Evolutionary conservation across 768 basidiomycete species (phyloP).

Genomic region (Rhizopogon rudus): DNA sequence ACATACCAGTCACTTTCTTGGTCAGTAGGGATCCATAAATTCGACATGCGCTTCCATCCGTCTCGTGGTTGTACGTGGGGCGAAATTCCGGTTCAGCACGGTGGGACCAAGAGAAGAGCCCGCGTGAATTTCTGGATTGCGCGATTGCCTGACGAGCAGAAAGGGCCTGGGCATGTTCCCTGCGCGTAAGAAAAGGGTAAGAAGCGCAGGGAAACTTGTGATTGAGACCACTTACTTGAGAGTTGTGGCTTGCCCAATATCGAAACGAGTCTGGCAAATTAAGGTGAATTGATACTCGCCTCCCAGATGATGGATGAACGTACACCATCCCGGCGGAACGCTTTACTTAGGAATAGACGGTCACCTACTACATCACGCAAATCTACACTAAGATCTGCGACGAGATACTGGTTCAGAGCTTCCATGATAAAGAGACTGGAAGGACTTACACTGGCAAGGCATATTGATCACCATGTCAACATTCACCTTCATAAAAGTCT

Average conservation of each 20-base stretch:
- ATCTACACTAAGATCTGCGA: slow-evolving; percentile 78
- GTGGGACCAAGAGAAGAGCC: slow-evolving; percentile 58
- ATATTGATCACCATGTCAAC: slow-evolving; percentile 91
- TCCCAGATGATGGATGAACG: slow-evolving; percentile 15
- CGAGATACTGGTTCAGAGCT: neutral
- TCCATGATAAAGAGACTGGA: neutral
- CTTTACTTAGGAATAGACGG: slow-evolving; percentile 74
- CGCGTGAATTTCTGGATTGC: slow-evolving; percentile 72
- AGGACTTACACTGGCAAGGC: slow-evolving; percentile 84
- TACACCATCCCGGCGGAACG: slow-evolving; percentile 83
- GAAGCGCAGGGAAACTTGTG: too few relatives aligned
- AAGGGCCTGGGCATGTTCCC: slow-evolving; percentile 59
- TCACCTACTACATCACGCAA: slow-evolving; percentile 93
- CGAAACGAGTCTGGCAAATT: slow-evolving; percentile 62
- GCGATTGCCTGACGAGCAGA: slow-evolving; percentile 67
- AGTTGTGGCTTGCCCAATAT: slow-evolving; percentile 72
- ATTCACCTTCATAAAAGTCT: slow-evolving; percentile 74
- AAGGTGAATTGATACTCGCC: neutral
- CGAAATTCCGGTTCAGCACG: slow-evolving; percentile 44
- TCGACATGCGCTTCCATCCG: slow-evolving; percentile 75
- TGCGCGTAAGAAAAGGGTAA: slow-evolving; percentile 16
- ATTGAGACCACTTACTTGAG: slow-evolving; percentile 44
- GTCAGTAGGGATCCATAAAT: slow-evolving; percentile 79
- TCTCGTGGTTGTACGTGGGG: slow-evolving; percentile 68
- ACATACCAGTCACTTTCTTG: slow-evolving; percentile 83